Evolutionary conservation across 257 asterid species (phyloP).

Genomic region (Marsdenia floribunda): DNA sequence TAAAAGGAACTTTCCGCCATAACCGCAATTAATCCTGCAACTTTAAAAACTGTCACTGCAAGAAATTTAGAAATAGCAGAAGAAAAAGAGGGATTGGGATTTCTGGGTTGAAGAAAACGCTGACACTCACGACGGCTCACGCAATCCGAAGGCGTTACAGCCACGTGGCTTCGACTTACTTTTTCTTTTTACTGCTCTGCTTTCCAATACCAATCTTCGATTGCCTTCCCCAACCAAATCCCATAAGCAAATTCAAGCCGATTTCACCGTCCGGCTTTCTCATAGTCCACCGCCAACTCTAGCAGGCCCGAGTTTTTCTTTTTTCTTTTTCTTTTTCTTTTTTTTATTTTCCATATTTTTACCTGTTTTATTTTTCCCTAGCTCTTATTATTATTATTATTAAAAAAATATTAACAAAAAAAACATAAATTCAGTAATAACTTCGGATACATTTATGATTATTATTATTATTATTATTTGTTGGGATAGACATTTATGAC

Average conservation of each 20-base stretch:
- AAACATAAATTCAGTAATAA: no score
- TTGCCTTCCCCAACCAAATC: not conserved
- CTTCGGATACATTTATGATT: no score
- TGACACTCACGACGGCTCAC: not conserved
- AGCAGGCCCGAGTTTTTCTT: not conserved
- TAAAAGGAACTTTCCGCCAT: not conserved
- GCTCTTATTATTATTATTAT: no score
- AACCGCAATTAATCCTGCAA: not conserved
- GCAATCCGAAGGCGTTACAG: not conserved
- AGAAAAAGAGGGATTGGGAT: not conserved
- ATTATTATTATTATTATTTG: no score
- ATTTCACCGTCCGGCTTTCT: not conserved
- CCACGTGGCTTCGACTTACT: not conserved
- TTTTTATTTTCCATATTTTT: no score
- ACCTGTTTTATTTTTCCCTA: not conserved
- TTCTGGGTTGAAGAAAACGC: not conserved
- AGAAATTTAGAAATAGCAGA: not conserved
- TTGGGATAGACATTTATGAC: no score
- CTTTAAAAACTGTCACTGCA: not conserved
- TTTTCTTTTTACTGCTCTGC: not conserved
- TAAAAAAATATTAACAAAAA: no score
- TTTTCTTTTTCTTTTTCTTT: no score
- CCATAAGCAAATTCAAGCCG: not conserved
- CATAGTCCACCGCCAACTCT: not conserved
- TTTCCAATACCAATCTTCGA: no score